Evolutionary conservation across 176 grass and related monocot species (phyloP), one percentile per base, ranked within the genome.

Genomic region (Aegilops umbellulata): DNA sequence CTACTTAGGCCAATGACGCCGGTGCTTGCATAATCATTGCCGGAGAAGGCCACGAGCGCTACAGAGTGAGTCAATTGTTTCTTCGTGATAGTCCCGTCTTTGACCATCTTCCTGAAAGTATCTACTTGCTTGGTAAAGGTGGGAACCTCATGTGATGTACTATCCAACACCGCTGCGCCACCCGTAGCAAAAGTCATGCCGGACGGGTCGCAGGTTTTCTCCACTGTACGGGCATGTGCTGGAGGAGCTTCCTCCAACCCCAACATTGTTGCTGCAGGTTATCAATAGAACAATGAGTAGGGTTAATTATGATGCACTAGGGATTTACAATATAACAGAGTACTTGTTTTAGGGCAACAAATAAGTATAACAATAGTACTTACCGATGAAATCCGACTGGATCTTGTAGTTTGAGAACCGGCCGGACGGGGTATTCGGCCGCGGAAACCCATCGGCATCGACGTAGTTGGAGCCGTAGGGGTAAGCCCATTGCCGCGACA

Each of bases 121-220:
- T 41, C 16, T 13, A 84, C 69, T 32, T 89, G 67, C 12, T 15
- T 7, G 42, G 32, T 20, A 0, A 84, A 53, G 13, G 82, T 74
- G 12, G 82, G 87, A 42, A 7, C 30, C 39, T 79, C 38, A 0
- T 7, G 41, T 4, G 69, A 79, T 41, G 11, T 27, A 6, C 13
- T 32, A 2, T 42, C 38, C 8, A 74, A 80, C n/a, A 94, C 86
- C 0, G 87, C 79, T 13, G 92, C 25, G 4, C 92, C 90, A 32
- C 73, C 86, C 0, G 53, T 31, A 2, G 92, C 92, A 8, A 91
- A 94, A 77, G 92, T 97, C 90, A 94, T 86, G 80, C 88, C 90
- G 8, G 14, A 7, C 8, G 83, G 83, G 16, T 65, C 76, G 1
- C 20, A 26, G 1, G 46, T 53, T 3, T n/a, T 27, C 4, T 10